Conservation (phyloP, 2,329 filamentous ascomycete species). For the Neurospora sp. region DNA sequence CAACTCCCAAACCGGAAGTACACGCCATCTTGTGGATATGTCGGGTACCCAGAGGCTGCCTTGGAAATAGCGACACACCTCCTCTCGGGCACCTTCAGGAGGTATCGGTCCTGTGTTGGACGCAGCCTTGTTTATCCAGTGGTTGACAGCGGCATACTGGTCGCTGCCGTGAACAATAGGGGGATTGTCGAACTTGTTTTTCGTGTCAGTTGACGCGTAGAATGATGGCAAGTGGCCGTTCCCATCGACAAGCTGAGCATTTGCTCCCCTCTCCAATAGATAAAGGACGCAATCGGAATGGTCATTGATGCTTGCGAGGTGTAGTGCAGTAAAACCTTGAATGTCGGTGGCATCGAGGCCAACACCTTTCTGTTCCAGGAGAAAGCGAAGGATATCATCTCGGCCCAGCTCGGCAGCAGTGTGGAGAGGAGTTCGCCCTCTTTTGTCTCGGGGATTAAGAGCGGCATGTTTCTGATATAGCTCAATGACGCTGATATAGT, state of each 20-base stretch:
- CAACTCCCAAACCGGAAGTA: not conserved
- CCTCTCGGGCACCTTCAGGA: not conserved
- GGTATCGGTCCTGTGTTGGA: not conserved
- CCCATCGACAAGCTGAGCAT: constrained; percentile 1
- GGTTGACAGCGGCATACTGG: not conserved
- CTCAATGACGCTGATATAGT: not conserved
- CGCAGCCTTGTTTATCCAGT: not conserved
- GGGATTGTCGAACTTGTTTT: not conserved
- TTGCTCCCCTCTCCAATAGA: not conserved
- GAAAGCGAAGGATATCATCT: not conserved
- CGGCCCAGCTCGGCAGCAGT: constrained; percentile 1
- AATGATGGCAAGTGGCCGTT: constrained; percentile 2
- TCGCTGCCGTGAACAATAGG: not conserved
- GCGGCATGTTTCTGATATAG: not conserved
- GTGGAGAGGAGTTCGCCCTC: constrained; percentile 1
- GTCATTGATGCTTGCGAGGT: not conserved
- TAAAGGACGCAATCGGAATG: not conserved
- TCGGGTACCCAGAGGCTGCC: not conserved
- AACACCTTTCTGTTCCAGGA: constrained; percentile 1
- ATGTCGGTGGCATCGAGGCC: not conserved
- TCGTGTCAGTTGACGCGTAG: not conserved
- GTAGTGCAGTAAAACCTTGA: not conserved
- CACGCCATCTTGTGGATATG: not conserved
- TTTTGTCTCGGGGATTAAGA: not conserved
- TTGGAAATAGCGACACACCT: not conserved